Conservation (phyloP, 768 basidiomycete genomes). For the Glaciozyma antarctica region DNA sequence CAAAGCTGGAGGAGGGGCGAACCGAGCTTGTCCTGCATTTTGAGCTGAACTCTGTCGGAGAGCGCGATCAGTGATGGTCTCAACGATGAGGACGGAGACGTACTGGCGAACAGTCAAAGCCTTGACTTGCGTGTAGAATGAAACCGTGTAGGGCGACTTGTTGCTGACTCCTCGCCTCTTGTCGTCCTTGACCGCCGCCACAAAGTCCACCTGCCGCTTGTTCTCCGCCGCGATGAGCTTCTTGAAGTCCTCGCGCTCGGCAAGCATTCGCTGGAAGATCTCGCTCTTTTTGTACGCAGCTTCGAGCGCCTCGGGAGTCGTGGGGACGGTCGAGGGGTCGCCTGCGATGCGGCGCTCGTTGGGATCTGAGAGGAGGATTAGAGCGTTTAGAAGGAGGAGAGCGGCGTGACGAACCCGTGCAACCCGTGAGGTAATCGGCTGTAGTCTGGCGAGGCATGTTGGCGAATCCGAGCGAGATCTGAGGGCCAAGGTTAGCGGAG, state of each 20-base stretch:
- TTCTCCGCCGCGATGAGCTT: constrained; percentile 50
- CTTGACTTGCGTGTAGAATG: constrained; percentile 61
- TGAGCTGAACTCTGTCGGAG: constrained; percentile 43
- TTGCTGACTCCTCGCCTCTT: not conserved
- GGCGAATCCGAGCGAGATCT: constrained; percentile 46
- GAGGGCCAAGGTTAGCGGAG: no score
- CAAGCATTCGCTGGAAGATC: constrained; percentile 43
- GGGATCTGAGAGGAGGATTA: constrained; percentile 47
- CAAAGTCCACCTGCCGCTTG: constrained; percentile 57
- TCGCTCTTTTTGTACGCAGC: constrained; percentile 50
- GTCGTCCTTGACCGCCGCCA: constrained; percentile 55
- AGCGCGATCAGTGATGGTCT: not conserved
- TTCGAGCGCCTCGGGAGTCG: constrained; percentile 59
- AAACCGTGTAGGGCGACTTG: constrained; percentile 71
- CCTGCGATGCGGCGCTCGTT: constrained; percentile 70
- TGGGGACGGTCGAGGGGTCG: constrained; percentile 53
- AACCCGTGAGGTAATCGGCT: constrained; percentile 42
- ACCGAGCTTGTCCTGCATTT: constrained; percentile 65
- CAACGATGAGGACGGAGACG: not conserved
- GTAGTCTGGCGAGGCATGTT: constrained; percentile 37
- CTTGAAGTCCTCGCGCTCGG: constrained; percentile 50
- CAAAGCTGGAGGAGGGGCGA: no score
- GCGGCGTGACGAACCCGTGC: constrained; percentile 38
- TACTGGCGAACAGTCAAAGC: constrained; percentile 60
- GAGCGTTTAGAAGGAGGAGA: not conserved